phyloP scores from a whole-genome alignment of 106 monocot species.

The Allium sativum region DNA sequence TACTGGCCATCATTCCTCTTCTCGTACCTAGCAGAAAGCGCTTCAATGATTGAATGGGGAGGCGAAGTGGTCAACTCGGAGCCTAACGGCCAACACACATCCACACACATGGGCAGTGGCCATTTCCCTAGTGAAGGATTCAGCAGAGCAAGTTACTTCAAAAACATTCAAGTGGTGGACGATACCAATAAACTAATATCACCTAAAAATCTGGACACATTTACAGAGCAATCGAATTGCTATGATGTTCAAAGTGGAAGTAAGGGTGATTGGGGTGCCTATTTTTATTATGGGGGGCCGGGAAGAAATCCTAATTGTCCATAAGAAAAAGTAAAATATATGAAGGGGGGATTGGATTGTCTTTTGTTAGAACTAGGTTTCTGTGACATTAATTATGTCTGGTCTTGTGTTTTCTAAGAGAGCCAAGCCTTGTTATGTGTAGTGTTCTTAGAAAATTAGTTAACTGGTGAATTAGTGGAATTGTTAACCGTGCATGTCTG shows the following conservation, averaged over 20 bases:
- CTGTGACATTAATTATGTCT: no score
- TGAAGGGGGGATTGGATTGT: no score
- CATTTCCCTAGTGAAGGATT: slow-evolving; percentile 49
- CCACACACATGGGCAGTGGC: slow-evolving; percentile 53
- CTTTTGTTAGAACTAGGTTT: no score
- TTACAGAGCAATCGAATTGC: slow-evolving; percentile 46
- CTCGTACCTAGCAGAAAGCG: slow-evolving; percentile 31
- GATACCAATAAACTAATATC: slow-evolving; percentile 31
- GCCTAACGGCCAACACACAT: slow-evolving; percentile 35
- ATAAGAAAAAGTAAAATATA: slow-evolving; percentile 11
- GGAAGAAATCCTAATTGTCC: slow-evolving; percentile 35
- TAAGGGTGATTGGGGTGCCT: slow-evolving; percentile 40
- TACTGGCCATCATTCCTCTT: slow-evolving; percentile 51
- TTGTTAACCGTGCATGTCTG: no score
- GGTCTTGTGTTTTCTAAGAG: no score
- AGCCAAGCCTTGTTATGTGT: no score
- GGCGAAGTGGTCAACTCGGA: slow-evolving; percentile 45
- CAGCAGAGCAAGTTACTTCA: slow-evolving; percentile 41
- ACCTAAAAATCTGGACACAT: slow-evolving; percentile 25
- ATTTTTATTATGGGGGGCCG: slow-evolving; percentile 54
- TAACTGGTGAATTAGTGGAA: no score
- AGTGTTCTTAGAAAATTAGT: no score
- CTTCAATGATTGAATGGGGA: slow-evolving; percentile 48
- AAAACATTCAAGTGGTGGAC: slow-evolving; percentile 44
- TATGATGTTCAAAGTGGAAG: slow-evolving; percentile 36